Base-by-base conservation (phyloP, 192 early-diverging fungal species). In the Borealophlyctis nickersoniae region DNA sequence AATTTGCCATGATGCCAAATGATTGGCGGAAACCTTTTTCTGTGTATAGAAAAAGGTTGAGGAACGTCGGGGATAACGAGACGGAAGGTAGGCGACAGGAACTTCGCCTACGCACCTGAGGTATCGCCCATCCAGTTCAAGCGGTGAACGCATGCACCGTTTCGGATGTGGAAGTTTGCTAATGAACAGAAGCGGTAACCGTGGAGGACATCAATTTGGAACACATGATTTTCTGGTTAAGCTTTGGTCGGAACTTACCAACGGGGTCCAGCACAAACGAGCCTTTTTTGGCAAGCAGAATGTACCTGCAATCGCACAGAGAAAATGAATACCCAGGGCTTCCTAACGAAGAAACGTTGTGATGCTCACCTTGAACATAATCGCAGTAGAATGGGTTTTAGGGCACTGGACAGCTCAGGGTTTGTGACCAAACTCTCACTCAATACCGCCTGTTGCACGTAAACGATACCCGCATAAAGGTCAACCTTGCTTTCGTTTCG, bases 1-100 rank as follows among this genome's bases (percentile, higher is more conserved):
- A 98, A 72, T 98, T 96, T 49, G 91, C 83, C 95, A 98, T 98
- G 49, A 98, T 87, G 2, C 92, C 93, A 62, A 89, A 90, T 14
- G 92, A 94, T 63, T 96, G 87, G 5, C 81, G 66, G 54, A 95
- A 72, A 2, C 95, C 94, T 67, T 84, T 87, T 5, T 80, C 84
- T 80, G 52, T n/a, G n/a, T n/a, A n/a, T n/a, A n/a, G n/a, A n/a
- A n/a, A n/a, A n/a, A n/a, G n/a, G n/a, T n/a, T n/a, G 45, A 48
- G 11, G 45, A n/a, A n/a, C 45, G n/a, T 48, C n/a, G n/a, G n/a
- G n/a, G n/a, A n/a, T n/a, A n/a, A n/a, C n/a, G n/a, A n/a, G n/a
- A n/a, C n/a, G n/a, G n/a, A n/a, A 48, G 11, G 45, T 48, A 14
- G 45, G n/a, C 45, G n/a, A 14, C 45, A 11, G 45, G 45, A 11